phyloP scores from a whole-genome alignment of 805 yeast genomes.

The Candida quercuum region DNA sequence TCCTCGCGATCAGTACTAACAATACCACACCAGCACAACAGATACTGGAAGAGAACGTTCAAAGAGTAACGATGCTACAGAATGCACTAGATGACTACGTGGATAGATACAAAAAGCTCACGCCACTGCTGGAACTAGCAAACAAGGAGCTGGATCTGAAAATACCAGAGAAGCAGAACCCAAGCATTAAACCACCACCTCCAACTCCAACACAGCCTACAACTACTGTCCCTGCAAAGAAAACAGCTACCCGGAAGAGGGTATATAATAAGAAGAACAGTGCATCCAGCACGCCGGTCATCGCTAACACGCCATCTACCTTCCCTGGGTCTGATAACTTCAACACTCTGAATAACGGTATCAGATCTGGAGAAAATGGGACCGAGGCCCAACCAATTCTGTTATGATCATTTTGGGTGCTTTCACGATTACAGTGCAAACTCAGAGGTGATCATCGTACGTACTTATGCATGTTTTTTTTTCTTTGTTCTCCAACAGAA shows the following conservation, averaged over 20 bases:
- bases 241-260: slow-evolving; percentile 14
- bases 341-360: not conserved
- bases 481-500: no score
- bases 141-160: slow-evolving; percentile 42
- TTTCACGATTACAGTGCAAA: no score
- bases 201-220: slow-evolving; percentile 3
- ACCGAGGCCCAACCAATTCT: slow-evolving; percentile 21
- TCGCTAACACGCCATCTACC: slow-evolving; percentile 7
- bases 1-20: slow-evolving; percentile 1
- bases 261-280: slow-evolving; percentile 17
- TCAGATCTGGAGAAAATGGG: slow-evolving; percentile 11
- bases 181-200: slow-evolving; percentile 49
- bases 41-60: slow-evolving; percentile 27
- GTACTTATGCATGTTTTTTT: no score
- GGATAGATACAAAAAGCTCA: slow-evolving; percentile 37
- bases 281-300: slow-evolving; percentile 7
- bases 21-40: slow-evolving; percentile 14
- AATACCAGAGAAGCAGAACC: slow-evolving; percentile 66
- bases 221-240: slow-evolving; percentile 9
- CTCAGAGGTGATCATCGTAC: no score
- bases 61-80: slow-evolving; percentile 30
- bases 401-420: no score
- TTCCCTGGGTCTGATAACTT: not conserved
- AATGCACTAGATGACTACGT: slow-evolving; percentile 39
- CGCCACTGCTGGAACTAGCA: slow-evolving; percentile 42